phyloP scores from a whole-genome alignment of 2,329 filamentous ascomycete species.

The Xylariaceae sp. region DNA sequence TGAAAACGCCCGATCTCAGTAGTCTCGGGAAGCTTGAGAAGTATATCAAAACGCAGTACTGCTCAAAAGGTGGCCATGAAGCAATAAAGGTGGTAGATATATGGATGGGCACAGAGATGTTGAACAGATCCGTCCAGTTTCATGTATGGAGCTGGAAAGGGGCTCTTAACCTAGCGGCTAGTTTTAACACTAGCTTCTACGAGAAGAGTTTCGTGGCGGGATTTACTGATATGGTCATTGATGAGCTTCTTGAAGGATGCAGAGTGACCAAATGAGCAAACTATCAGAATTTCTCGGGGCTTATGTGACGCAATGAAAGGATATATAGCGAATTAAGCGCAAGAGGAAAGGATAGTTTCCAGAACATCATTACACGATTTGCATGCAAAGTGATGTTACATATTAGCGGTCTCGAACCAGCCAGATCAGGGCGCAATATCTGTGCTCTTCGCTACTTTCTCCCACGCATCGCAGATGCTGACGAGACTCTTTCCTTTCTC shows the following conservation, averaged over 20 bases:
- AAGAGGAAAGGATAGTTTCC: no score
- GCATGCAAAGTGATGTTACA: no score
- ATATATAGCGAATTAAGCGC: background rate
- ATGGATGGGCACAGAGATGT: slow-evolving; percentile 21
- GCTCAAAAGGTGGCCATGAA: background rate
- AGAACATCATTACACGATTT: no score
- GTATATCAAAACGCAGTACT: slow-evolving; percentile 13
- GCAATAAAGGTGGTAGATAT: slow-evolving; percentile 9
- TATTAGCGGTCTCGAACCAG: no score
- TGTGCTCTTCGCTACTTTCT: slow-evolving; percentile 14
- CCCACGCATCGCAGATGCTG: slow-evolving; percentile 14
- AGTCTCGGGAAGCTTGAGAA: slow-evolving; percentile 19
- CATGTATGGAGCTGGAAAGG: slow-evolving; percentile 21
- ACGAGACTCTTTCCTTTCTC: slow-evolving; percentile 48
- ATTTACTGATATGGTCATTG: slow-evolving; percentile 5
- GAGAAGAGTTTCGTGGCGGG: slow-evolving; percentile 3
- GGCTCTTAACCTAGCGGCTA: slow-evolving; percentile 9
- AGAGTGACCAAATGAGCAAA: background rate
- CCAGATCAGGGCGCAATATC: no score
- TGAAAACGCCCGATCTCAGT: slow-evolving; percentile 21
- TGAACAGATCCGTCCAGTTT: slow-evolving; percentile 17
- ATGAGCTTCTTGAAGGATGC: slow-evolving; percentile 1
- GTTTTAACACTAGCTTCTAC: slow-evolving; percentile 13
- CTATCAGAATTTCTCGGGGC: background rate
- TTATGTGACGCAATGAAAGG: background rate